Evolutionary conservation across 2,329 filamentous ascomycete genomes (phyloP).

Genomic region (Tolypocladium cylindrosporum): DNA sequence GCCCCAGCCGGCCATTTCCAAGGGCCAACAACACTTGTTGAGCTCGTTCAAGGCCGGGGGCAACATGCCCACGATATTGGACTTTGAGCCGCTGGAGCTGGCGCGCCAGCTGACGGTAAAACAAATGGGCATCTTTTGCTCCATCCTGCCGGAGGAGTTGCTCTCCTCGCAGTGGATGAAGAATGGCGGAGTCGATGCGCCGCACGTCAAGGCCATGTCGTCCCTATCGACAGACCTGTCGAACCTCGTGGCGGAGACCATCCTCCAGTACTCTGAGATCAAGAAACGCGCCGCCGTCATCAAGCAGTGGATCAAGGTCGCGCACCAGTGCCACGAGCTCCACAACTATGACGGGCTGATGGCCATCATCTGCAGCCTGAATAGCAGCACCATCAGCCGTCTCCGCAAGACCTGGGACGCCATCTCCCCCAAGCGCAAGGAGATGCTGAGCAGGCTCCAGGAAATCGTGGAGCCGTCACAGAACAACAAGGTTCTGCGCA

Average conservation of each 20-base stretch:
- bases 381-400: constrained; percentile 82
- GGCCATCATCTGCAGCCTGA: constrained; percentile 91
- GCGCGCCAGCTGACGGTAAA: constrained; percentile 89
- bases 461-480: constrained; percentile 80
- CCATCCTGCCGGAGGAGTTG: constrained; percentile 85
- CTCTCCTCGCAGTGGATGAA: constrained; percentile 92
- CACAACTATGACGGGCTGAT: constrained; percentile 96
- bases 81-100: constrained; percentile 85
- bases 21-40: constrained; percentile 65
- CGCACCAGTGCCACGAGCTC: constrained; percentile 73
- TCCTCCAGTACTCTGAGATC: constrained; percentile 76
- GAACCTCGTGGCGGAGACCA: constrained; percentile 86
- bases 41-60: constrained; percentile 65
- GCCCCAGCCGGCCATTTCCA: constrained; percentile 60
- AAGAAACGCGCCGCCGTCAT: constrained; percentile 87
- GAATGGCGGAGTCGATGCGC: constrained; percentile 65
- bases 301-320: constrained; percentile 98
- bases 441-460: constrained; percentile 67
- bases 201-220: constrained; percentile 91
- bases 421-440: constrained; percentile 74
- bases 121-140: constrained; percentile 84
- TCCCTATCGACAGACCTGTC: constrained; percentile 85
- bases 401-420: constrained; percentile 87
- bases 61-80: constrained; percentile 63
- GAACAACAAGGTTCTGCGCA: constrained; percentile 82